Conservation (phyloP, 495 filamentous ascomycete species). For the Penicillium angulare region DNA sequence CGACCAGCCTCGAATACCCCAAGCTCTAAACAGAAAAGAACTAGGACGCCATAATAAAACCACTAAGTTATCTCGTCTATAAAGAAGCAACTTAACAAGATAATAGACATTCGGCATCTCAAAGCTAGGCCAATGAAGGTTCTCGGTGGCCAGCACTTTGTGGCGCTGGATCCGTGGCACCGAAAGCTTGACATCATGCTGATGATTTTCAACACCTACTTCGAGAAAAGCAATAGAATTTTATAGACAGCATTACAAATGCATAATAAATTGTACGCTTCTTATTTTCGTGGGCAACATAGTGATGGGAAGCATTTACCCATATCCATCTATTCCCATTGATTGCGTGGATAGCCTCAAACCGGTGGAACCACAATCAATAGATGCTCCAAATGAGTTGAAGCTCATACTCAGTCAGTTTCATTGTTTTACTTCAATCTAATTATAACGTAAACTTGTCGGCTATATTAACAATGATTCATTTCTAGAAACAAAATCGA, state of each 20-base stretch:
- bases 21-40: no score
- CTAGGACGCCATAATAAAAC: no score
- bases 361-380: conserved; percentile 3
- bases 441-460: no score
- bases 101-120: no score
- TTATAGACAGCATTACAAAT: neutral
- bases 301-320: conserved; percentile 12
- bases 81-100: no score
- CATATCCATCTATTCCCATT: conserved; percentile 16
- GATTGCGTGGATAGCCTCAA: conserved; percentile 12
- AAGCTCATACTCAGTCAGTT: conserved; percentile 10
- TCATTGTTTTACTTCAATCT: no score
- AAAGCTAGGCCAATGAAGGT: no score
- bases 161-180: neutral
- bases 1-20: no score
- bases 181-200: neutral
- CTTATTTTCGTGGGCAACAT: neutral
- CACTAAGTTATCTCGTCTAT: no score
- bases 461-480: neutral
- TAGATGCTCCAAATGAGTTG: conserved; percentile 5
- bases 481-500: conserved; percentile 10
- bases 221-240: neutral
- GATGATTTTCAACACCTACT: neutral
- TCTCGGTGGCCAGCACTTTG: no score
- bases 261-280: neutral